A percentile compares a stretch with the other conserved stretches of the same genome.
Conservation (phyloP, 2,329 filamentous ascomycete species). For the Colletotrichum lupini region DNA sequence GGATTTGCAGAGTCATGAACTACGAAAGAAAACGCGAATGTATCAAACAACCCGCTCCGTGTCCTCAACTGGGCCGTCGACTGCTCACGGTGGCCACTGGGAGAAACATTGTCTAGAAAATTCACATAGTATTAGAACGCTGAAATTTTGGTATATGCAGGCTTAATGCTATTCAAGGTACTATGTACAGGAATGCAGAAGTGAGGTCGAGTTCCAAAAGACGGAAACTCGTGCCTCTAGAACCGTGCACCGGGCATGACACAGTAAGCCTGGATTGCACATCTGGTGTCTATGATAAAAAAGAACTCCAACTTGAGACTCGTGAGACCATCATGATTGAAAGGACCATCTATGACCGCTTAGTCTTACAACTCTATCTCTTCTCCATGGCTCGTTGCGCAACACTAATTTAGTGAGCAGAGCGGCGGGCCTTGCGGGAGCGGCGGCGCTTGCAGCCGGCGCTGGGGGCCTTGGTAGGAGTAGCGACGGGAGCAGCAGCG, state of each 20-base stretch:
- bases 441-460: conserved; percentile 31
- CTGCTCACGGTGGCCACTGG: too few species aligned
- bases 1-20: not conserved
- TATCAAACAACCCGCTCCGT: too few species aligned
- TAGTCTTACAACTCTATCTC: not conserved
- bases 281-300: conserved; percentile 31
- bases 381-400: not conserved
- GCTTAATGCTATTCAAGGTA: conserved; percentile 33
- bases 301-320: conserved; percentile 2
- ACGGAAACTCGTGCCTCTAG: not conserved
- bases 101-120: too few species aligned
- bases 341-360: not conserved
- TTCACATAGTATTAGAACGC: not conserved
- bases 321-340: not conserved
- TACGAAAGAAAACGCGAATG: not conserved
- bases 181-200: conserved; percentile 34
- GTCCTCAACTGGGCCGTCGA: not conserved
- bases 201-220: conserved; percentile 4
- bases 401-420: conserved; percentile 23
- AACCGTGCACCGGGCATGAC: conserved; percentile 25
- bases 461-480: conserved; percentile 26
- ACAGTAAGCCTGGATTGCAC: conserved; percentile 23
- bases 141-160: conserved; percentile 30
- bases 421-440: conserved; percentile 35
- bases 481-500: conserved; percentile 37